These are phyloP conservation scores for Lippia alba DNA, from an alignment of 305 asterid genomes.

Conservation along the genomic window DNA sequence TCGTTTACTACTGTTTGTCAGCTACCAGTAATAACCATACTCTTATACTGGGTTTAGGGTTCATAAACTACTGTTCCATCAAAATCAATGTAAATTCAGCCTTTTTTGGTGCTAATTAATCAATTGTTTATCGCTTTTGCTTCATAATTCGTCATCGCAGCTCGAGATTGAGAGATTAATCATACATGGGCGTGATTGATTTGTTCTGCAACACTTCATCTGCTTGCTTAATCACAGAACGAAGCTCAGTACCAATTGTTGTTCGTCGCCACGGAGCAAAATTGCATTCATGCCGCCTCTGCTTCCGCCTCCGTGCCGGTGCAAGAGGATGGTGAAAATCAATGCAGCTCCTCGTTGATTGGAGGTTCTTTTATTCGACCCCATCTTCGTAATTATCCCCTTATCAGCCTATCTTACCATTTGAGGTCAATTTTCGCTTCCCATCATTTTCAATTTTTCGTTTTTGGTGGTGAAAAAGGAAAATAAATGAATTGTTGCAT, in stretches of 20 bases:
- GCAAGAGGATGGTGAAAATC: slow-evolving; percentile 48
- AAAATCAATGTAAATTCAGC: neutral
- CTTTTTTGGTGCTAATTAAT: neutral
- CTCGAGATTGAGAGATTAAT: slow-evolving; percentile 18
- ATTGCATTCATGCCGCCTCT: slow-evolving; percentile 51
- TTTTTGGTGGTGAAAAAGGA: neutral
- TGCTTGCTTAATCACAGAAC: slow-evolving; percentile 45
- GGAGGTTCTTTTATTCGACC: slow-evolving; percentile 83
- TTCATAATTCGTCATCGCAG: slow-evolving; percentile 33
- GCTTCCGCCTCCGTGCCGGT: slow-evolving; percentile 51
- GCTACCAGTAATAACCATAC: neutral
- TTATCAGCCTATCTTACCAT: slow-evolving; percentile 84
- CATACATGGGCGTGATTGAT: slow-evolving; percentile 64
- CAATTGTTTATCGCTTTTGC: neutral
- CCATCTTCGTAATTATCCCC: slow-evolving; percentile 78
- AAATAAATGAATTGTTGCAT: neutral
- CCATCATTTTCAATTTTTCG: neutral
- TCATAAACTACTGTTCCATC: neutral
- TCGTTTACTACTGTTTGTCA: neutral
- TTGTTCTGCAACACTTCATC: slow-evolving; percentile 51
- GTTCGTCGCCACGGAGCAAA: slow-evolving; percentile 37
- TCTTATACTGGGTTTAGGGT: neutral
- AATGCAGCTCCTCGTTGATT: slow-evolving; percentile 37
- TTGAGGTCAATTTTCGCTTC: slow-evolving; percentile 56
- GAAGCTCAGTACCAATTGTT: slow-evolving; percentile 31